phyloP scores from a whole-genome alignment of 495 filamentous ascomycete species.

The Eremomyces bilateralis region DNA sequence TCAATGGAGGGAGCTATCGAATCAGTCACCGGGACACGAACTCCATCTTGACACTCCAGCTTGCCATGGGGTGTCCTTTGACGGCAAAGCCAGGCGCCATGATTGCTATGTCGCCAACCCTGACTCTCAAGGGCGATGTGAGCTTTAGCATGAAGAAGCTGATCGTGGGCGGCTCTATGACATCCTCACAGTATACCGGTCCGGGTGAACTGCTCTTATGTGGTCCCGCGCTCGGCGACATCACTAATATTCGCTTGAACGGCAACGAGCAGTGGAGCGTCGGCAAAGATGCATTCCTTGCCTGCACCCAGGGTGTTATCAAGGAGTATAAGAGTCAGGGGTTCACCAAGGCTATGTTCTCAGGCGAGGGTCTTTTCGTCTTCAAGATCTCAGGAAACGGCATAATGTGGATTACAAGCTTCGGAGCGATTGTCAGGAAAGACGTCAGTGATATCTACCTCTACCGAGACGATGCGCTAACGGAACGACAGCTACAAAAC shows the following conservation, averaged over 20 bases:
- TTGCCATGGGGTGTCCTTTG: conserved; percentile 76
- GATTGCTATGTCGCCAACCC: conserved; percentile 83
- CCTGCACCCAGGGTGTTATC: conserved; percentile 50
- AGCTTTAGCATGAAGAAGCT: conserved; percentile 76
- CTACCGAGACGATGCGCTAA: neutral
- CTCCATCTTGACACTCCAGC: conserved; percentile 66
- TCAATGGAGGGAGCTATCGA: conserved; percentile 86
- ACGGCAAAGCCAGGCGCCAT: conserved; percentile 65
- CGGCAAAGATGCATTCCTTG: conserved; percentile 60
- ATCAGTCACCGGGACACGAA: conserved; percentile 88
- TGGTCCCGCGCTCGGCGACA: conserved; percentile 62
- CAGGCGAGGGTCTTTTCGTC: conserved; percentile 78
- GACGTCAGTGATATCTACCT: conserved; percentile 38
- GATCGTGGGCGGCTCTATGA: conserved; percentile 60
- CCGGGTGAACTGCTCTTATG: conserved; percentile 79
- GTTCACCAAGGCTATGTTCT: conserved; percentile 81
- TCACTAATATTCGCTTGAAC: conserved; percentile 52
- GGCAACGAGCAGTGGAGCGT: conserved; percentile 59
- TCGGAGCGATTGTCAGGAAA: conserved; percentile 88
- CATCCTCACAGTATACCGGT: conserved; percentile 62
- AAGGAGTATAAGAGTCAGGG: conserved; percentile 76
- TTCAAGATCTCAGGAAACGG: conserved; percentile 68
- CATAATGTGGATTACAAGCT: conserved; percentile 70
- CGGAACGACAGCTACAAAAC: conserved; percentile 33
- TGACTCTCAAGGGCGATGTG: conserved; percentile 58